Evolutionary conservation across 2,329 filamentous ascomycete species (phyloP).

Genomic region (Diaporthe citriasiana): DNA sequence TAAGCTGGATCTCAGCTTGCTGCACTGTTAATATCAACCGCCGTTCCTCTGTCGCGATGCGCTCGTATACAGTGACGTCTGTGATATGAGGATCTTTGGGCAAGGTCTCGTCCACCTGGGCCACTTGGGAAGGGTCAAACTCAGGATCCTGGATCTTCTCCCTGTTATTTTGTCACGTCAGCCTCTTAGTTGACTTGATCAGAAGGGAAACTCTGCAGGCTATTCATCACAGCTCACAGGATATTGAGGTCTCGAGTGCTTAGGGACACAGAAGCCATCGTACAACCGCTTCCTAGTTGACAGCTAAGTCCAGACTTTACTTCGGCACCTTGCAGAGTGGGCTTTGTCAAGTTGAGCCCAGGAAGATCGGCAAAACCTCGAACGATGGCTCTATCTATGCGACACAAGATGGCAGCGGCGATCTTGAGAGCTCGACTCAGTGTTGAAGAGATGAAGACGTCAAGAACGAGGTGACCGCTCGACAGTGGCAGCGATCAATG

Average conservation of each 20-base stretch:
- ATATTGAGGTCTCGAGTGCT: constrained; percentile 73
- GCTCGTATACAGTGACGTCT: constrained; percentile 65
- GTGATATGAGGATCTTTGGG: constrained; percentile 71
- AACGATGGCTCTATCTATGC: constrained; percentile 11
- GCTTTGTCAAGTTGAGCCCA: background rate
- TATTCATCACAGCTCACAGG: constrained; percentile 53
- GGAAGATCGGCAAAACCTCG: constrained; percentile 16
- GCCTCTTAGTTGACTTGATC: background rate
- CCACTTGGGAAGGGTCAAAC: constrained; percentile 66
- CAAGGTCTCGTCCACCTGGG: constrained; percentile 67
- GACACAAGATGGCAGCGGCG: background rate
- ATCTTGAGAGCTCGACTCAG: constrained; percentile 21
- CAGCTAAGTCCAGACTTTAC: background rate
- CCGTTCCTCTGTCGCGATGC: constrained; percentile 64
- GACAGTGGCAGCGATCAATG: constrained; percentile 18
- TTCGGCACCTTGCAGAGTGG: background rate
- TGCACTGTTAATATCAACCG: constrained; percentile 69
- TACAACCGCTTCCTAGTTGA: background rate
- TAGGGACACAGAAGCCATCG: constrained; percentile 65
- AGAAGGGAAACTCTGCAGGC: background rate
- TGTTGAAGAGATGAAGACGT: background rate
- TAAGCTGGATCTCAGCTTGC: constrained; percentile 67
- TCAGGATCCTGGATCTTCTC: constrained; percentile 78
- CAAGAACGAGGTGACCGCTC: background rate
- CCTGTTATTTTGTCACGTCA: constrained; percentile 24